These are phyloP conservation scores for Fusarium paranaense DNA, from an alignment of 2,329 filamentous ascomycete genomes.

Conservation along the genomic window DNA sequence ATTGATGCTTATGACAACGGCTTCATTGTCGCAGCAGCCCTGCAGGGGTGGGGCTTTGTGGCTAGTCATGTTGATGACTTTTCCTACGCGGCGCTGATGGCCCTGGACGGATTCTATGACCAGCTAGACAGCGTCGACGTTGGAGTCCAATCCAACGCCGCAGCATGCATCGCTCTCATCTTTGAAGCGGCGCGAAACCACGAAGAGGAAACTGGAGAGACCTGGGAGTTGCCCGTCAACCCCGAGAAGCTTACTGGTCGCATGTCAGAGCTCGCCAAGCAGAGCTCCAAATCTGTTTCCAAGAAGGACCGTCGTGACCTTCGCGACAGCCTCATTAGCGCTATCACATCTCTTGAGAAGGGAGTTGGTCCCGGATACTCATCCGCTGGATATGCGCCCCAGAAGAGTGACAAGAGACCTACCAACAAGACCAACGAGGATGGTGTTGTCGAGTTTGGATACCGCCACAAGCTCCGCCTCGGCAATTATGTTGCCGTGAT, in stretches of 20 bases:
- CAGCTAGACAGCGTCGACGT: conserved; percentile 82
- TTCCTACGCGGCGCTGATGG: conserved; percentile 75
- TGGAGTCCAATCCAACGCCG: conserved; percentile 80
- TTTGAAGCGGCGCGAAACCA: conserved; percentile 75
- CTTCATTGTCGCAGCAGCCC: conserved; percentile 77
- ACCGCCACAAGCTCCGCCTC: conserved; percentile 63
- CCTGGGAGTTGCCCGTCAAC: conserved; percentile 63
- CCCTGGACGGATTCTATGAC: conserved; percentile 84
- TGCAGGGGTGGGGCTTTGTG: conserved; percentile 84
- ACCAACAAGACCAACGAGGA: conserved; percentile 55
- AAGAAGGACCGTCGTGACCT: conserved; percentile 61
- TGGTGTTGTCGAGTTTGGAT: conserved; percentile 62
- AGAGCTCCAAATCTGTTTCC: conserved; percentile 62
- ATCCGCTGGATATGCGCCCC: conserved; percentile 56
- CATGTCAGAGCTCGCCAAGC: conserved; percentile 60
- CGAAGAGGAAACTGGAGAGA: conserved; percentile 62
- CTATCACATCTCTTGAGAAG: conserved; percentile 65
- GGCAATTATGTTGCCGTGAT: conserved; percentile 59
- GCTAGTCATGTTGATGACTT: conserved; percentile 82
- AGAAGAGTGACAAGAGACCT: conserved; percentile 57
- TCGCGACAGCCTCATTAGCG: conserved; percentile 61
- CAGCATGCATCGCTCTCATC: conserved; percentile 83
- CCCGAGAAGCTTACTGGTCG: conserved; percentile 61
- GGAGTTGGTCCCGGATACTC: conserved; percentile 67
- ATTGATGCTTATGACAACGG: conserved; percentile 78